Evolutionary conservation across 2,329 filamentous ascomycete genomes (phyloP).

Genomic region (Neurospora sp.): DNA sequence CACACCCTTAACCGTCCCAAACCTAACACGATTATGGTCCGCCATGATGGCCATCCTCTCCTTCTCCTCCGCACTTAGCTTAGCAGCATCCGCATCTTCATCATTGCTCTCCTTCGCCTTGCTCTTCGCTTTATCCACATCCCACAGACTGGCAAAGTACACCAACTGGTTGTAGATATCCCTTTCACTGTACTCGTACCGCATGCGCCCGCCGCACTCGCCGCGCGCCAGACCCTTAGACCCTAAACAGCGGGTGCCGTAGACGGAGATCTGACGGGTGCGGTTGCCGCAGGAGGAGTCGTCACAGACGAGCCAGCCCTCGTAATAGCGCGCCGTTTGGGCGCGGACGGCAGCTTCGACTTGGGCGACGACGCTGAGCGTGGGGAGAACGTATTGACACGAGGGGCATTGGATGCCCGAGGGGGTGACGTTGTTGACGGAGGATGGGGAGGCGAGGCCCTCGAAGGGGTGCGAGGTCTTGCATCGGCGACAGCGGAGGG

Average conservation of each 20-base stretch:
- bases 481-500: slow-evolving; percentile 74
- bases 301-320: slow-evolving; percentile 84
- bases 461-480: slow-evolving; percentile 64
- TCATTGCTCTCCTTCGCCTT: slow-evolving; percentile 31
- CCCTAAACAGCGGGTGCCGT: slow-evolving; percentile 81
- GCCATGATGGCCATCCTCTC: slow-evolving; percentile 63
- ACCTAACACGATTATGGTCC: slow-evolving; percentile 73
- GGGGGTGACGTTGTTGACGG: slow-evolving; percentile 54
- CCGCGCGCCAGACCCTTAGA: slow-evolving; percentile 67
- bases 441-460: slow-evolving; percentile 48
- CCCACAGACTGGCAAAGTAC: slow-evolving; percentile 77
- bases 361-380: slow-evolving; percentile 72
- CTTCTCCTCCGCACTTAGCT: slow-evolving; percentile 38
- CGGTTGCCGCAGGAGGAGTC: slow-evolving; percentile 78
- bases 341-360: slow-evolving; percentile 74
- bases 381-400: slow-evolving; percentile 57
- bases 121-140: slow-evolving; percentile 70
- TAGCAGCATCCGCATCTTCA: slow-evolving; percentile 14
- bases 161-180: slow-evolving; percentile 90
- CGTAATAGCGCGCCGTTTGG: slow-evolving; percentile 78
- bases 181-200: slow-evolving; percentile 80
- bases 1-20: slow-evolving; percentile 63
- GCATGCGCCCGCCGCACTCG: slow-evolving; percentile 80
- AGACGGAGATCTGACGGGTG: slow-evolving; percentile 87
- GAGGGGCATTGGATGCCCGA: slow-evolving; percentile 65